Percentiles rank a stretch among this genome's conserved stretches.
phyloP scores from a whole-genome alignment of 192 early-diverging fungal genomes.

The Linderina pennispora region DNA sequence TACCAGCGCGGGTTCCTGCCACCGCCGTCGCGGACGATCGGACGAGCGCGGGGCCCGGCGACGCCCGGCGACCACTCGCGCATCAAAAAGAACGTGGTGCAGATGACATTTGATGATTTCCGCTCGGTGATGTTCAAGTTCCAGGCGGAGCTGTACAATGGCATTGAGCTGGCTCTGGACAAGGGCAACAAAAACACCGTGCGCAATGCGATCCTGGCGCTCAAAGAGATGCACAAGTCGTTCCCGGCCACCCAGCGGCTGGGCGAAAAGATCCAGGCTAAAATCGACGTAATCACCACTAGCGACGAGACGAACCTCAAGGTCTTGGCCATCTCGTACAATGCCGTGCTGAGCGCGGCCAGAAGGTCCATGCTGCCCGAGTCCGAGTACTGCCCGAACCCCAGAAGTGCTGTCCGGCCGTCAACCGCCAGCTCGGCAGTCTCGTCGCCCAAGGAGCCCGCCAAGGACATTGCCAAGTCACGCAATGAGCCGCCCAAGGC shows the following conservation, averaged over 20 bases:
- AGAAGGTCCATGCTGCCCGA: slow-evolving; percentile 39
- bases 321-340: slow-evolving; percentile 38
- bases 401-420: too few species aligned
- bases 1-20: slow-evolving; percentile 41
- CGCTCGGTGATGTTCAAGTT: slow-evolving; percentile 43
- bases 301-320: slow-evolving; percentile 17
- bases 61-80: slow-evolving; percentile 28
- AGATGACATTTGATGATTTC: slow-evolving; percentile 39
- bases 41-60: too few species aligned
- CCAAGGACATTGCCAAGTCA: neutral
- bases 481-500: neutral
- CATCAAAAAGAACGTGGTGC: slow-evolving; percentile 14
- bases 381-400: slow-evolving; percentile 24
- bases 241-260: slow-evolving; percentile 33
- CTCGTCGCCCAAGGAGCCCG: neutral
- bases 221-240: slow-evolving; percentile 33
- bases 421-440: slow-evolving; percentile 1
- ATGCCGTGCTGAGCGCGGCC: slow-evolving; percentile 19
- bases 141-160: slow-evolving; percentile 33
- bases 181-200: slow-evolving; percentile 34
- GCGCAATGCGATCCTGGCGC: slow-evolving; percentile 38
- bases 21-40: slow-evolving; percentile 36
- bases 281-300: slow-evolving; percentile 27
- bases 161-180: slow-evolving; percentile 18
- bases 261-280: slow-evolving; percentile 28